Evolutionary conservation across 352 stramenopile genomes (phyloP), one percentile per base, ranked within the genome.

Genomic region (Pythium periplocum): DNA sequence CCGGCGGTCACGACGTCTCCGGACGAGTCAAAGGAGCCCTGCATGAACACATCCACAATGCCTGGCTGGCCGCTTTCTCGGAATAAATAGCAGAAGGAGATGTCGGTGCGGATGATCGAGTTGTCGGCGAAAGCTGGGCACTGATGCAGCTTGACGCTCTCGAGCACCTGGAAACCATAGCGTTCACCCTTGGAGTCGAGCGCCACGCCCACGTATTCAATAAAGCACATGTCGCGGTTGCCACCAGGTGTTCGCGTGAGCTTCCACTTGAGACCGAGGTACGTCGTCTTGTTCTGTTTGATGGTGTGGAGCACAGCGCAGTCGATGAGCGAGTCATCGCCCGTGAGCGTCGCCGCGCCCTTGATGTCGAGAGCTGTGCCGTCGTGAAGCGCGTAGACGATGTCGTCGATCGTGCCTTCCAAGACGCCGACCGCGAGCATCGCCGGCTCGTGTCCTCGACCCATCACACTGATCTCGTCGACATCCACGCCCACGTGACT

Each of bases 41-140:
- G 58, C 75, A 87, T 83, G 55, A 84, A 89, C 41, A 89, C 72
- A 35, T 89, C 75, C 2, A 89, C 68, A 34, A 83, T 65, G 9
- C 81, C 74, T 0, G 72, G 62, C 17, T 74, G 52, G 8, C 62
- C 74, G 10, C 65, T 71, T 17, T 78, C 65, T n/a, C 74, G 69
- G 57, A 87, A 86, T 60, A 89, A 77, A 62, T 78, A 89, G 55
- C 75, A 85, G 51, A 86, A 87, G 30, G 75, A 87, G 54, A 87
- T 62, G 48, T 86, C 71, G 4, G 73, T 78, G 32, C 78, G 78
- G 12, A 85, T 72, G 62, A 89, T 87, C 43, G 78, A 87, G 57
- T 89, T 89, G 61, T 89, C 78, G 17, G 75, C 74, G 33, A 89
- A 89, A 6, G 75, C 52, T 35, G 78, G 75, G 44, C 78, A 89